Evolutionary conservation across 768 basidiomycete species (phyloP), one percentile per base, ranked within the genome.

Genomic region (Tulasnella sp.): DNA sequence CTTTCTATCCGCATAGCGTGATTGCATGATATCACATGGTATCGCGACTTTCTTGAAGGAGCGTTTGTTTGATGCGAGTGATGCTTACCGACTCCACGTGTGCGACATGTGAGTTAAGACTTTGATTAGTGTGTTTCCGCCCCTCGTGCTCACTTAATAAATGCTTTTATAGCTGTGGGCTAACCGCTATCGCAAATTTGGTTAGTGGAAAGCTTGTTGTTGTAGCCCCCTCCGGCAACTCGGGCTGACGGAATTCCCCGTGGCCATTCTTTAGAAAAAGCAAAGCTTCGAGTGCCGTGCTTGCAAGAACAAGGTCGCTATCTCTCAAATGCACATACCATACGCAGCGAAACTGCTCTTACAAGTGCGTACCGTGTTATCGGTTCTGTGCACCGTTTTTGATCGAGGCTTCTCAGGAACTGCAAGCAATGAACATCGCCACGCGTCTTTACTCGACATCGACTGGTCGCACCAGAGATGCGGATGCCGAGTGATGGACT

Each of bases 1-100:
- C 4, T 62, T n/a, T 69, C 16, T 26, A 41, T 73, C n/a, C 62
- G 14, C 40, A 37, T 44, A 80, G 79, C 92, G 94, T 80, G 96
- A 98, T 87, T 98, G 97, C 80, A 99, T 99, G 97, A 96, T 99
- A 74, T 97, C 97, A 29, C 97, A 99, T 83, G 97, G 97, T 79
- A 95, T 98, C 75, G 96, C 97, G 62, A 94, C 88, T 1, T 98
- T 98, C 88, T 81, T 98, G 81, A 98, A 98, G 82, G 97, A 98
- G 83, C 90, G 97, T 72, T 83, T 98, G 79, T 95, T 95, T 77
- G 93, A 95, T 79, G 94, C 92, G 36, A 92, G 91, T 78, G 90
- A 95, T 79, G 93, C 92, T 11, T 96, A 96, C 81, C 89, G 95
- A 52, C 81, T 98, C 41, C 95, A 98, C 78, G 94, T 97, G 74